Evolutionary conservation across 2,329 filamentous ascomycete species (phyloP).

Genomic region (Phaeophleospora eucalypticola): DNA sequence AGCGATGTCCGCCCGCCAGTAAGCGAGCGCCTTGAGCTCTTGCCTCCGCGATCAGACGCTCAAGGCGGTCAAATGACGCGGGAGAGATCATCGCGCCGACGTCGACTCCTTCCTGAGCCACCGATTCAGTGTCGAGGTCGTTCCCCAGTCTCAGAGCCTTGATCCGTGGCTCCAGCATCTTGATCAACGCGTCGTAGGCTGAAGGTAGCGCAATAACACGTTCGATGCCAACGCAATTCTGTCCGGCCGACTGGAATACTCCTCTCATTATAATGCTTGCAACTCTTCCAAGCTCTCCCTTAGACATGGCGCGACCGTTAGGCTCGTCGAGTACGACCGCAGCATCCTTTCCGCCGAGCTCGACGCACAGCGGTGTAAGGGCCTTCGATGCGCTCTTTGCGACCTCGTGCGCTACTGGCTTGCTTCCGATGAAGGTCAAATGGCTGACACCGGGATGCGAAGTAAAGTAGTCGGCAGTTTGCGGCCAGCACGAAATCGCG

Average conservation of each 20-base stretch:
- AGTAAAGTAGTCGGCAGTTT: constrained; percentile 74
- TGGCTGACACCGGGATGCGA: constrained; percentile 81
- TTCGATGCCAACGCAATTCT: constrained; percentile 98
- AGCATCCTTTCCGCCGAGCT: constrained; percentile 93
- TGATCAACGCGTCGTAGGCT: constrained; percentile 71
- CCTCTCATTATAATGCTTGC: constrained; percentile 82
- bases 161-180: constrained; percentile 69
- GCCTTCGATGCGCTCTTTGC: constrained; percentile 78
- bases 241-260: constrained; percentile 89
- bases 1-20: constrained; percentile 71
- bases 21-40: constrained; percentile 74
- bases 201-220: constrained; percentile 75
- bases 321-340: constrained; percentile 83
- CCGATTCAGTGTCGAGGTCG: constrained; percentile 47
- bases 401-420: constrained; percentile 80
- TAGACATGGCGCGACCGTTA: constrained; percentile 35
- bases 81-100: constrained; percentile 87
- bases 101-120: constrained; percentile 51
- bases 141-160: constrained; percentile 71
- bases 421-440: constrained; percentile 93
- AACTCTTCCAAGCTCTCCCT: constrained; percentile 64
- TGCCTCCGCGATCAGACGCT: constrained; percentile 71
- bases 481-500: constrained; percentile 80
- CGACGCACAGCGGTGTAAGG: constrained; percentile 83
- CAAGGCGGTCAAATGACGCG: constrained; percentile 68